These are phyloP conservation scores for Tuber magnatum DNA, from an alignment of 495 filamentous ascomycete genomes.

Conservation along the genomic window DNA sequence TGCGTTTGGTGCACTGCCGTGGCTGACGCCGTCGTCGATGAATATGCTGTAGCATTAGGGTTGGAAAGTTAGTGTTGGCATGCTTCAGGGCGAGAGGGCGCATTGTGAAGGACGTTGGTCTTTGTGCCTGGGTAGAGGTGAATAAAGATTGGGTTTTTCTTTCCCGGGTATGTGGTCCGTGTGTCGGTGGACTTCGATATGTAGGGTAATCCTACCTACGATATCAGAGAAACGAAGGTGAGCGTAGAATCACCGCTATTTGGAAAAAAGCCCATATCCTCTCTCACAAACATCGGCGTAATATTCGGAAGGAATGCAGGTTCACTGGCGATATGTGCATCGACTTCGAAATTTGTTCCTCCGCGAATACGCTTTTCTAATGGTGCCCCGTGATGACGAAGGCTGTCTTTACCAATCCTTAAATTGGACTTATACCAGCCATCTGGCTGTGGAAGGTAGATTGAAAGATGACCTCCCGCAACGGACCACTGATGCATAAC, in stretches of 20 bases:
- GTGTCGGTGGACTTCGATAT: constrained; percentile 18
- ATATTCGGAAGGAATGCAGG: constrained; percentile 9
- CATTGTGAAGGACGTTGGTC: neutral
- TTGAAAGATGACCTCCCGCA: constrained; percentile 3
- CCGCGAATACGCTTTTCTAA: constrained; percentile 5
- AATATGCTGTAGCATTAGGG: constrained; percentile 17
- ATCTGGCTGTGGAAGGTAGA: constrained; percentile 17
- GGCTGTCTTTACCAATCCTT: neutral
- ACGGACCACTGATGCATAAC: constrained; percentile 15
- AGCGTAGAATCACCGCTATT: neutral
- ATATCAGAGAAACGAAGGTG: neutral
- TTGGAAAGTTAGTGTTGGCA: neutral
- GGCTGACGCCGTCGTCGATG: constrained; percentile 22
- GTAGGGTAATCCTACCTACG: constrained; percentile 19
- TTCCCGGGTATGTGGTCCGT: constrained; percentile 6
- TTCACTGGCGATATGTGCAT: constrained; percentile 20
- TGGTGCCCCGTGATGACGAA: neutral
- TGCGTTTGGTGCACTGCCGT: constrained; percentile 13
- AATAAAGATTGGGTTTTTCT: constrained; percentile 12
- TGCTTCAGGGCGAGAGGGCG: neutral
- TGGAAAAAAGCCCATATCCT: constrained; percentile 1
- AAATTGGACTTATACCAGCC: constrained; percentile 21
- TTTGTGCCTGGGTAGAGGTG: constrained; percentile 20
- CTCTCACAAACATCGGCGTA: constrained; percentile 23
- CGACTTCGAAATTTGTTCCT: constrained; percentile 21